Conservation (phyloP, 805 yeast genomes). For the Teunomyces pallodes region DNA sequence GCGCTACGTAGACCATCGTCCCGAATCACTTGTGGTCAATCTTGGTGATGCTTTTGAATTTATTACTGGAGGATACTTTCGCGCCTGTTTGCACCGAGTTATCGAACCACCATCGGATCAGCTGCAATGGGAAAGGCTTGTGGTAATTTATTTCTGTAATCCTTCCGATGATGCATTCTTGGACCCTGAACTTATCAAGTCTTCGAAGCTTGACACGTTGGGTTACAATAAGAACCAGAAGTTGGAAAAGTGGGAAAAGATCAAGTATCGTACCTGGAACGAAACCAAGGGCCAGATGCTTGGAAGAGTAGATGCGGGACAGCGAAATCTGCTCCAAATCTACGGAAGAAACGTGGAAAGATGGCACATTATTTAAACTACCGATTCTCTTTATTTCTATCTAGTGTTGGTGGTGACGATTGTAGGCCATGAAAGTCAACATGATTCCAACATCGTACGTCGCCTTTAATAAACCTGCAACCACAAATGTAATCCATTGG, state of each 20-base stretch:
- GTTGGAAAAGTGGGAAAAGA: slow-evolving; percentile 32
- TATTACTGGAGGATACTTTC: slow-evolving; percentile 46
- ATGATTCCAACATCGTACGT: slow-evolving; percentile 42
- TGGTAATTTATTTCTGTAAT: slow-evolving; percentile 43
- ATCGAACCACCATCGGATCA: slow-evolving; percentile 48
- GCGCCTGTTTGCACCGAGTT: slow-evolving; percentile 47
- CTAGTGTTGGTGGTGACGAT: slow-evolving; percentile 17
- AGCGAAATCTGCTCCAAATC: slow-evolving; percentile 13
- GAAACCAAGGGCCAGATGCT: slow-evolving; percentile 18
- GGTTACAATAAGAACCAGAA: slow-evolving; percentile 27
- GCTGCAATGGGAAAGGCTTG: slow-evolving; percentile 31
- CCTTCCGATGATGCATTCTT: slow-evolving; percentile 33
- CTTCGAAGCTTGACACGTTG: slow-evolving; percentile 34
- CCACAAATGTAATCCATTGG: slow-evolving; percentile 43
- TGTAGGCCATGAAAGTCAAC: slow-evolving; percentile 23
- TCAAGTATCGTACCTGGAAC: slow-evolving; percentile 42
- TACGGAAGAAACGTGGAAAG: slow-evolving; percentile 21
- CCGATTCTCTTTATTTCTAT: neutral
- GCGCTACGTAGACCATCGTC: slow-evolving; percentile 40
- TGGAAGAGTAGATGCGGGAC: slow-evolving; percentile 18
- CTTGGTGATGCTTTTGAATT: slow-evolving; percentile 43
- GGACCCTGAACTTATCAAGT: slow-evolving; percentile 41
- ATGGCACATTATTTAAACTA: slow-evolving; percentile 15
- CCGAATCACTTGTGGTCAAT: slow-evolving; percentile 39
- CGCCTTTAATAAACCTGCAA: slow-evolving; percentile 40